Conservation (phyloP, 2,329 filamentous ascomycete species). For the Triangularia setosa region DNA sequence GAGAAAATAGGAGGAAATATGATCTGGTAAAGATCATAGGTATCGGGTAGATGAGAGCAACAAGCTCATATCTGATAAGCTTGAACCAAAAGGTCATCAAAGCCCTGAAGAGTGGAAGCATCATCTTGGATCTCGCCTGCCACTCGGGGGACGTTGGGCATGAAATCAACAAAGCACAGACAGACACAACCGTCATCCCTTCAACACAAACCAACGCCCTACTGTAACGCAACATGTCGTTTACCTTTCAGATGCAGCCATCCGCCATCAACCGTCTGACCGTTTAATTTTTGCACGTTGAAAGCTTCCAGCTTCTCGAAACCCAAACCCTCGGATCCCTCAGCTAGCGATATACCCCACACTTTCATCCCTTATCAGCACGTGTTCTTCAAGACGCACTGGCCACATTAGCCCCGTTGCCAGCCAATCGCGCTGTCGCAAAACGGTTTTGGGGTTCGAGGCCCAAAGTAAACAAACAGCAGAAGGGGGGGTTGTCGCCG, state of each 20-base stretch:
- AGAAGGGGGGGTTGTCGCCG: not conserved
- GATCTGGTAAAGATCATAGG: not conserved
- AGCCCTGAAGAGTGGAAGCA: not conserved
- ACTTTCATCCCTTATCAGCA: conserved; percentile 13
- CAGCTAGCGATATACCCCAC: not conserved
- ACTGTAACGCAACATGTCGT: not conserved
- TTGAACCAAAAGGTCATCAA: too few relatives aligned
- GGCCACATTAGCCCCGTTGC: not conserved
- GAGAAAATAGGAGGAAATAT: not conserved
- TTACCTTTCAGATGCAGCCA: not conserved
- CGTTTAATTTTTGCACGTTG: not conserved
- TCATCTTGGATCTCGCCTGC: not conserved
- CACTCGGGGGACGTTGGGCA: not conserved
- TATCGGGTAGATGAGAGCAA: too few relatives aligned
- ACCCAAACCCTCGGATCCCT: not conserved
- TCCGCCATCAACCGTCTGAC: not conserved
- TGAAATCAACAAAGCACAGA: not conserved
- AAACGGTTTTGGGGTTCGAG: conserved; percentile 5
- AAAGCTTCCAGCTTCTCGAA: not conserved
- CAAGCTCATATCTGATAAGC: too few relatives aligned
- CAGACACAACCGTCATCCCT: not conserved
- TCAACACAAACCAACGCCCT: not conserved
- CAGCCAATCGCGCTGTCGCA: conserved; percentile 13
- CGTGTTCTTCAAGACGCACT: conserved; percentile 9
- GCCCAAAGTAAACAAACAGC: conserved; percentile 28